Percentiles rank a stretch among this genome's conserved stretches.
These are phyloP conservation scores for Fusarium torulosum DNA, from an alignment of 2,329 filamentous ascomycete species.

Conservation along the genomic window DNA sequence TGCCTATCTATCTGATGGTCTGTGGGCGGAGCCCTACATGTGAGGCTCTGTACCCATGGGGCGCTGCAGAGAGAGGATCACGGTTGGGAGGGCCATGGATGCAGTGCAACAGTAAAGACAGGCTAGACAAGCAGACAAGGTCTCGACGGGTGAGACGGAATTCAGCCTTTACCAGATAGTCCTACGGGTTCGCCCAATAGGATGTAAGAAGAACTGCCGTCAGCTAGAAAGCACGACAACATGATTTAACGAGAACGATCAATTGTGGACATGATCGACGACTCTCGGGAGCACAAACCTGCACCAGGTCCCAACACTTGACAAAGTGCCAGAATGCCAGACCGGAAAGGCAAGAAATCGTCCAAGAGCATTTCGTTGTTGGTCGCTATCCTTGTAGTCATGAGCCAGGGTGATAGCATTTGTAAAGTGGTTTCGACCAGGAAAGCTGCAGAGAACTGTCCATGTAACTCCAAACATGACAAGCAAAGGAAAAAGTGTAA, in stretches of 20 bases:
- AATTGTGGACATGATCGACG: slow-evolving; percentile 33
- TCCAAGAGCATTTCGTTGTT: slow-evolving; percentile 21
- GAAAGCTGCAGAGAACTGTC: slow-evolving; percentile 20
- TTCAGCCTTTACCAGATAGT: slow-evolving; percentile 23
- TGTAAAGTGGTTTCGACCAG: slow-evolving; percentile 28
- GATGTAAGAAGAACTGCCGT: slow-evolving; percentile 32
- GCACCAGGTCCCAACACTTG: slow-evolving; percentile 11
- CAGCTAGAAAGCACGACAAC: slow-evolving; percentile 32
- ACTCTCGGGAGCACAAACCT: slow-evolving; percentile 18
- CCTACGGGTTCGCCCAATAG: slow-evolving; percentile 26
- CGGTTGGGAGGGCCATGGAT: slow-evolving; percentile 40
- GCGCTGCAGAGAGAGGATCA: slow-evolving; percentile 30
- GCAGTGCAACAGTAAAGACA: slow-evolving; percentile 37
- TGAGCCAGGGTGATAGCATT: slow-evolving; percentile 10
- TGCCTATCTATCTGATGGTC: slow-evolving; percentile 29
- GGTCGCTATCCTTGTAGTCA: slow-evolving; percentile 18
- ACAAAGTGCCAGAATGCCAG: slow-evolving; percentile 22
- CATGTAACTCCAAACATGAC: slow-evolving; percentile 22
- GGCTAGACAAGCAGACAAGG: slow-evolving; percentile 39
- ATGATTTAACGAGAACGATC: slow-evolving; percentile 29
- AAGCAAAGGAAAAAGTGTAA: slow-evolving; percentile 9
- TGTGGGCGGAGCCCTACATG: slow-evolving; percentile 40
- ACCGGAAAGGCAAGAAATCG: slow-evolving; percentile 6
- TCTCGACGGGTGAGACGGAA: slow-evolving; percentile 28
- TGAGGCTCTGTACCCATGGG: slow-evolving; percentile 46